These are phyloP conservation scores for Leccinum subgranulosum DNA, from an alignment of 768 basidiomycete genomes.

Conservation along the genomic window DNA sequence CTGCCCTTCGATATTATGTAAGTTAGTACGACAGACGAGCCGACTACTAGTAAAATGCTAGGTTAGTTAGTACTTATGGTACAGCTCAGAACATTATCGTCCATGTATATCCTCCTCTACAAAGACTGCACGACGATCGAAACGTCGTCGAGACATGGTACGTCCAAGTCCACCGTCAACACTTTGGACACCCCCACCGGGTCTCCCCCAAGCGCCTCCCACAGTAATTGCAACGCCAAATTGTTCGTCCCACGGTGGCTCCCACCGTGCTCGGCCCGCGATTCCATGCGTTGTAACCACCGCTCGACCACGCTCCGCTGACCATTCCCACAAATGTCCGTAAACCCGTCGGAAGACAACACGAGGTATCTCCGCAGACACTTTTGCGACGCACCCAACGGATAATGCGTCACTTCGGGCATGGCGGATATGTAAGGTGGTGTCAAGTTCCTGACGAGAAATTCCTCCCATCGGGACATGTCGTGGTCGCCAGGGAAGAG, in stretches of 20 bases:
- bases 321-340: conserved; percentile 53
- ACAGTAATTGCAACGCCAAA: conserved; percentile 56
- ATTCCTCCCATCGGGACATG: conserved; percentile 63
- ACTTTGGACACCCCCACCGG: conserved; percentile 50
- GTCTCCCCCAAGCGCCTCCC: conserved; percentile 58
- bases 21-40: background rate
- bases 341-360: conserved; percentile 65
- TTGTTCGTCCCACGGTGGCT: conserved; percentile 30
- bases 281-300: conserved; percentile 51
- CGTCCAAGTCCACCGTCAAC: conserved; percentile 62
- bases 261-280: conserved; percentile 18
- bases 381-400: conserved; percentile 33
- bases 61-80: background rate
- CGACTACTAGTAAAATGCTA: conserved; percentile 1
- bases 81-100: background rate
- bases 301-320: conserved; percentile 45
- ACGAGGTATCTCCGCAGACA: conserved; percentile 51
- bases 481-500: conserved; percentile 60
- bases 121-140: conserved; percentile 61
- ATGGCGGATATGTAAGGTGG: conserved; percentile 65
- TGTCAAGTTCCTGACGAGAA: conserved; percentile 56
- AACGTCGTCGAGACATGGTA: conserved; percentile 67
- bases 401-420: conserved; percentile 61
- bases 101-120: conserved; percentile 19
- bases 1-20: background rate